A percentile compares a stretch with the other conserved stretches of the same genome.
Evolutionary conservation across 768 basidiomycete genomes (phyloP).

Genomic region (Kwoniella shandongensis): DNA sequence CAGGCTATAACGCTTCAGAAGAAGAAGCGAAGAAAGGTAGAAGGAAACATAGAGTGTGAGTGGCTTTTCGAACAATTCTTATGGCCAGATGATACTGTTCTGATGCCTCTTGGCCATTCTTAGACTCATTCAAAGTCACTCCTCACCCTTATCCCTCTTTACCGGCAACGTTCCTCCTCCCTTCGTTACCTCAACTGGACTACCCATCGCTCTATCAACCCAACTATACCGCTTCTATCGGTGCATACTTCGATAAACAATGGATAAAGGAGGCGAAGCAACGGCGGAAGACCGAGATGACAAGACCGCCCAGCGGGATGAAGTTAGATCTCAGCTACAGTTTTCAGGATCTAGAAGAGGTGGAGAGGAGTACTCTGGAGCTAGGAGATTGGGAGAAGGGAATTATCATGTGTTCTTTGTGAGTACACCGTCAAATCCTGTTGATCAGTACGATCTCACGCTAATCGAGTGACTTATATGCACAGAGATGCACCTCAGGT

Average conservation of each 20-base stretch:
- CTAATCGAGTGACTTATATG: neutral
- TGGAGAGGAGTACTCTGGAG: slow-evolving; percentile 30
- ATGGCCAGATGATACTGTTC: neutral
- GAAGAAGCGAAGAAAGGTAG: slow-evolving; percentile 34
- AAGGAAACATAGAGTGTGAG: slow-evolving; percentile 30
- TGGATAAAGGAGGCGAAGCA: slow-evolving; percentile 35
- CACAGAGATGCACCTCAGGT: slow-evolving; percentile 8
- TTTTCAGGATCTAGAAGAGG: neutral
- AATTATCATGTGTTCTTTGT: slow-evolving; percentile 44
- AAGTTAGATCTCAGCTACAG: slow-evolving; percentile 1
- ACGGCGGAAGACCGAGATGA: slow-evolving; percentile 25
- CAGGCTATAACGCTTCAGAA: slow-evolving; percentile 6
- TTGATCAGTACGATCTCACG: neutral
- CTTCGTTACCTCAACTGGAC: slow-evolving; percentile 16
- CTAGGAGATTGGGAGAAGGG: slow-evolving; percentile 49
- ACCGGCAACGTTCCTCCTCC: slow-evolving; percentile 17
- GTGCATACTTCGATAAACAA: slow-evolving; percentile 32
- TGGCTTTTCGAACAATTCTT: neutral
- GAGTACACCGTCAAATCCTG: slow-evolving; percentile 3
- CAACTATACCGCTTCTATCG: slow-evolving; percentile 31
- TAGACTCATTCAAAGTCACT: slow-evolving; percentile 26
- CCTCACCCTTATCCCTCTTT: slow-evolving; percentile 11
- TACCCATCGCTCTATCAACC: slow-evolving; percentile 8
- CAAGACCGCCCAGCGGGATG: slow-evolving; percentile 23
- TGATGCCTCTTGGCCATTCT: neutral